Evolutionary conservation across 2,329 filamentous ascomycete species (phyloP).

Genomic region (Monosporascus sp.): DNA sequence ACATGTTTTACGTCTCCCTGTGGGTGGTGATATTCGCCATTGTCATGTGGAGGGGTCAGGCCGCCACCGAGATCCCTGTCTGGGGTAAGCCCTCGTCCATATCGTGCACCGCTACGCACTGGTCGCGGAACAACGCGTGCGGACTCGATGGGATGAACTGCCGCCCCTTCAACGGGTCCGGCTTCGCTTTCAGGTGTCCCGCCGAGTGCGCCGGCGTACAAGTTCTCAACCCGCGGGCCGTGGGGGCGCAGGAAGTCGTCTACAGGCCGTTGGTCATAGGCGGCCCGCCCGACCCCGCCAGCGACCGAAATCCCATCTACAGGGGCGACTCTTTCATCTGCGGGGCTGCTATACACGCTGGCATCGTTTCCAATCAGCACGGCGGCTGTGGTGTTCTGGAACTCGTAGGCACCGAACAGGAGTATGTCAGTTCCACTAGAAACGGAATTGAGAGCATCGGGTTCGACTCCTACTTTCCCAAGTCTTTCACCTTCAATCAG

Average conservation of each 20-base stretch:
- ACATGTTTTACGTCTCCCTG: constrained; percentile 55
- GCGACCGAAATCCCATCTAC: constrained; percentile 55
- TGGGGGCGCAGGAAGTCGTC: constrained; percentile 63
- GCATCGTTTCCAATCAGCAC: constrained; percentile 63
- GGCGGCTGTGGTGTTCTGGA: constrained; percentile 81
- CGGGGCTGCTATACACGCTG: constrained; percentile 77
- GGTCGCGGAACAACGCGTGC: constrained; percentile 66
- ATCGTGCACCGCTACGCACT: constrained; percentile 65
- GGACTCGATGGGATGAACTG: constrained; percentile 71
- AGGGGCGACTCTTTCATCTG: constrained; percentile 89
- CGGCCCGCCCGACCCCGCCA: constrained; percentile 47
- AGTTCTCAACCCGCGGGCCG: constrained; percentile 67
- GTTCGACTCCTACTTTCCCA: constrained; percentile 88
- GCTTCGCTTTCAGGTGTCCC: constrained; percentile 70
- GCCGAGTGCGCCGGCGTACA: constrained; percentile 63
- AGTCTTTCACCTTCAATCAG: constrained; percentile 72
- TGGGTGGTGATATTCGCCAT: constrained; percentile 69
- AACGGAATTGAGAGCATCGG: constrained; percentile 71
- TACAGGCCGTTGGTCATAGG: constrained; percentile 65
- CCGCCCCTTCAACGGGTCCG: constrained; percentile 66
- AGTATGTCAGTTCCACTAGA: constrained; percentile 59
- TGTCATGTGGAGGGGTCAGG: constrained; percentile 60
- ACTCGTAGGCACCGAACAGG: constrained; percentile 62
- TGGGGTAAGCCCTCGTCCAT: constrained; percentile 64
- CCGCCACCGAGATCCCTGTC: constrained; percentile 56